Base-by-base conservation (phyloP, 257 asterid species). In the Jacaranda copaia region DNA sequence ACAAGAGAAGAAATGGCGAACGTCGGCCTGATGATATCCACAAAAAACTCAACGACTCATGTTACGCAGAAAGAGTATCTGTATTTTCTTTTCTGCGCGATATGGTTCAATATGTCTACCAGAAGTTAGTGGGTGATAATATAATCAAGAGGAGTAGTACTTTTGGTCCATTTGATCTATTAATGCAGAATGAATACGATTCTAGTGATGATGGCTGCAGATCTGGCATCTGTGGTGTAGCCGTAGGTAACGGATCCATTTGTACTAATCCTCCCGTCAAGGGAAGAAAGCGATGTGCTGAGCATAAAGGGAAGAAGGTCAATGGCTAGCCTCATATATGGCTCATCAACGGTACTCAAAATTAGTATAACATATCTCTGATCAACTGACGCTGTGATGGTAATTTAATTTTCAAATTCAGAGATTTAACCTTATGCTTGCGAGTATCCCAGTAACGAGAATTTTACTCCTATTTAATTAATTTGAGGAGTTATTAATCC, bases 241-340 rank as follows among this genome's bases (percentile, higher is more conserved):
- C 88, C 35, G 19, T 81, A 39, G 89, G 88, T 59, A 75, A 81
- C 48, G 87, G 89, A 73, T 73, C 81, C n/a, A 45, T 85, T 49
- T 88, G 91, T 68, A 83, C 55, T 15, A 80, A 76, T 67, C 70
- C 88, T 38, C 85, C 91, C 36, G 78, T 73, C 36, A 59, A 70
- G 75, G 90, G 91, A 64, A 87, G 83, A 49, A 89, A 85, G 74
- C 81, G 90, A 60, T 89, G 93, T 59, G 51, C 74, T 39, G 85
- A 85, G 48, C 91, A 89, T 68, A 89, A 84, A 81, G 93, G 89
- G 64, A 85, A 81, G 93, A 87, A 80, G 75, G 73, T 81, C 76
- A 87, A 83, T 77, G 83, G 77, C 4, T 52, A 16, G n/a, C 18
- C 14, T 11, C 3, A 8, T 25, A 25, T 25, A 25, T 25, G 2